Percentiles rank a stretch among this genome's conserved stretches.
Conservation (phyloP, 352 stramenopile genomes). For the Phytophthora capsici region DNA sequence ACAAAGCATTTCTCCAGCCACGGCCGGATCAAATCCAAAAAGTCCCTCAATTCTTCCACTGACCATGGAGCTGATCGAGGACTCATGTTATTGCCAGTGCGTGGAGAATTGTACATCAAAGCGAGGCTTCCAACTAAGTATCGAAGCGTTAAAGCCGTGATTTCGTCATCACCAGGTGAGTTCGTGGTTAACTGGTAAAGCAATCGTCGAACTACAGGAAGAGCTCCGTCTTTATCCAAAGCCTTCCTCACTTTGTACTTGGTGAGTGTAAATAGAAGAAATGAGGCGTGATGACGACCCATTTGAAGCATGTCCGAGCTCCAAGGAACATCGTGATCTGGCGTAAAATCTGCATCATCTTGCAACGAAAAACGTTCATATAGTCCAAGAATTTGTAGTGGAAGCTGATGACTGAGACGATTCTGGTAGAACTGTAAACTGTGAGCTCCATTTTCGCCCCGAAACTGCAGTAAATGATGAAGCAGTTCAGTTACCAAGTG, state of each 20-base stretch:
- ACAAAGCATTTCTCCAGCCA: constrained; percentile 10
- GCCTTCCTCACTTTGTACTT: constrained; percentile 44
- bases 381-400: constrained; percentile 33
- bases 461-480: constrained; percentile 29
- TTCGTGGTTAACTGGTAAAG: constrained; percentile 18
- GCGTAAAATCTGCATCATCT: not conserved
- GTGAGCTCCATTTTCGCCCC: constrained; percentile 2
- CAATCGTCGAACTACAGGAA: constrained; percentile 10
- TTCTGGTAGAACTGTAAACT: constrained; percentile 40
- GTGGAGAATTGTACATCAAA: constrained; percentile 22
- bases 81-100: constrained; percentile 1
- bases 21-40: constrained; percentile 18
- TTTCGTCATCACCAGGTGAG: not conserved
- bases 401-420: constrained; percentile 27
- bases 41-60: constrained; percentile 9
- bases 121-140: constrained; percentile 40
- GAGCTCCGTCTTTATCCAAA: constrained; percentile 12
- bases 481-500: constrained; percentile 28
- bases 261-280: constrained; percentile 41
- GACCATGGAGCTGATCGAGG: constrained; percentile 20
- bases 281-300: constrained; percentile 20
- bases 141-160: constrained; percentile 14
- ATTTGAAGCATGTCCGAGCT: not conserved
- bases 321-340: not conserved
- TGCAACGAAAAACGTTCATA: constrained; percentile 20